Conservation (phyloP, 306 rosid species). For the Dryas alaskensis region DNA sequence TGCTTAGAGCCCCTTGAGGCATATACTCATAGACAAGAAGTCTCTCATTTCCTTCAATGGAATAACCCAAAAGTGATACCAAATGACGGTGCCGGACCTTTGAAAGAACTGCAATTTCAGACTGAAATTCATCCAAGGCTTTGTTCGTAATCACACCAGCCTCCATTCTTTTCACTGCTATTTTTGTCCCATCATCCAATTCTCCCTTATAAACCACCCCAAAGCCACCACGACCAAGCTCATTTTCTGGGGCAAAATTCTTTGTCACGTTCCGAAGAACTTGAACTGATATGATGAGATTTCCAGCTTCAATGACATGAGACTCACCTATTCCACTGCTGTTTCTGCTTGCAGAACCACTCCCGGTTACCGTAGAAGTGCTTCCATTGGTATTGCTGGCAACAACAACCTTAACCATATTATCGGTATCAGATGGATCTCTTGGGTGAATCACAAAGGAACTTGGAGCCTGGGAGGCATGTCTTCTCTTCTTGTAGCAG, state of each 20-base stretch:
- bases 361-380: conserved; percentile 52
- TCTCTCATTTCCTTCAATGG: conserved; percentile 72
- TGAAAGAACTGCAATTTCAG: conserved; percentile 93
- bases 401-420: conserved; percentile 60
- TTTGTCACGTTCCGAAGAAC: conserved; percentile 81
- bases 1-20: conserved; percentile 99
- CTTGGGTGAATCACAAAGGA: conserved; percentile 87
- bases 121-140: conserved; percentile 92
- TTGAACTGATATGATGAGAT: conserved; percentile 84
- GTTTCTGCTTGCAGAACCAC: conserved; percentile 64
- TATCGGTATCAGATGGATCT: conserved; percentile 79
- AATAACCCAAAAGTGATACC: conserved; percentile 88
- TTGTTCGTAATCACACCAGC: conserved; percentile 68
- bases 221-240: conserved; percentile 96
- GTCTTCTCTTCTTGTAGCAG: conserved; percentile 57
- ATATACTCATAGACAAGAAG: conserved; percentile 87
- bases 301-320: conserved; percentile 87
- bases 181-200: conserved; percentile 86
- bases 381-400: conserved; percentile 55
- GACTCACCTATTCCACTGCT: conserved; percentile 65
- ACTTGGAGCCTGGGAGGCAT: conserved; percentile 39
- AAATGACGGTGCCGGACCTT: conserved; percentile 96
- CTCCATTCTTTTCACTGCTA: conserved; percentile 97
- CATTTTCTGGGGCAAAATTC: conserved; percentile 86
- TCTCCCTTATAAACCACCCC: conserved; percentile 97